These are phyloP conservation scores for Imleria badia DNA, from an alignment of 768 basidiomycete species.

Conservation along the genomic window DNA sequence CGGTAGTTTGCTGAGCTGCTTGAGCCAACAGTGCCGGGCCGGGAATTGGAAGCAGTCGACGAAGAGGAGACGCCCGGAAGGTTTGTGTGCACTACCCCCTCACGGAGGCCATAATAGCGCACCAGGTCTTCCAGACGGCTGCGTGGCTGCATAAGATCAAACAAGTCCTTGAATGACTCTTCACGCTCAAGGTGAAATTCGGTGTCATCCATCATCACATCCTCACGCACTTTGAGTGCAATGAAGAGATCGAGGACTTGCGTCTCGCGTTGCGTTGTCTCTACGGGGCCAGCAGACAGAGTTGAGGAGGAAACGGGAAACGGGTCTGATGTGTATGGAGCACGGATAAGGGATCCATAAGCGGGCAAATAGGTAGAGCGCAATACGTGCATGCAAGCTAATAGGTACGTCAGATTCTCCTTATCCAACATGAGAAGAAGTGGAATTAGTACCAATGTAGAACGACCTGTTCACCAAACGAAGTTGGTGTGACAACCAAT, in stretches of 20 bases:
- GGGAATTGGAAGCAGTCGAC: background rate
- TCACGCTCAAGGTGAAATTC: conserved; percentile 74
- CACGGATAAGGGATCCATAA: conserved; percentile 60
- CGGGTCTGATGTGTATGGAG: conserved; percentile 76
- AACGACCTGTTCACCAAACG: conserved; percentile 64
- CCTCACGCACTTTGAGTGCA: conserved; percentile 75
- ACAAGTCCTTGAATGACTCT: conserved; percentile 76
- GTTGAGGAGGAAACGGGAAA: conserved; percentile 53
- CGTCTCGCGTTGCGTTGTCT: conserved; percentile 69
- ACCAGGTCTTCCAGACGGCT: conserved; percentile 77
- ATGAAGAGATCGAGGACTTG: conserved; percentile 76
- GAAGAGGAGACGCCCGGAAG: conserved; percentile 3
- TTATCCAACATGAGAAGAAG: background rate
- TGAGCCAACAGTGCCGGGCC: background rate
- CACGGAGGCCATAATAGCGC: conserved; percentile 39
- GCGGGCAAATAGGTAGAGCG: conserved; percentile 71
- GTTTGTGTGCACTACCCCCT: conserved; percentile 32
- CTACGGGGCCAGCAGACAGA: conserved; percentile 30
- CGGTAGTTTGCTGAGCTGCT: conserved; percentile 1
- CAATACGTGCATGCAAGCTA: conserved; percentile 80
- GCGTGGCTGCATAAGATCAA: conserved; percentile 73
- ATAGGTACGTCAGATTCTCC: background rate
- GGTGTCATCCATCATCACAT: conserved; percentile 72
- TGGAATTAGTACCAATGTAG: conserved; percentile 57
- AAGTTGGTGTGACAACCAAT: conserved; percentile 66